Base-by-base conservation (phyloP, 768 basidiomycete genomes). In the Leccinum variicolor region DNA sequence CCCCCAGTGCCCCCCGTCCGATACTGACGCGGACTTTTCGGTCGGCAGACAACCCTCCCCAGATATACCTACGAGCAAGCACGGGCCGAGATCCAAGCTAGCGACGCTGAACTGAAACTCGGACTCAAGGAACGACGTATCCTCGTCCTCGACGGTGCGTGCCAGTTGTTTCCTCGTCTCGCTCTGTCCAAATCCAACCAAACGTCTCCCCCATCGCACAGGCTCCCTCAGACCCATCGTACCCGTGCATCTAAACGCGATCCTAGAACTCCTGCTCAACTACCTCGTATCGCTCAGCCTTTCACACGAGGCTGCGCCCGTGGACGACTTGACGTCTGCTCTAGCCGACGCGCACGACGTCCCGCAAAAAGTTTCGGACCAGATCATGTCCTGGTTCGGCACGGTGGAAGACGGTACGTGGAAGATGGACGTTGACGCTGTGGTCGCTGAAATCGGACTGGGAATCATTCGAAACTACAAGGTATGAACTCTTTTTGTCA, bases 371-470 rank as follows among this genome's bases (percentile, higher is more conserved):
- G 80, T 94, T 28, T 80, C 84, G 8, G 73, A 68, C 7, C 91
- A 93, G 67, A 79, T 94, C 26, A 83, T 97, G 77, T 68, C 74
- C 0, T 95, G 95, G 87, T 98, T 96, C 63, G 94, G 93, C 15
- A 74, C 77, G 4, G 70, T 87, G 4, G 64, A 72, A 15, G 76
- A 76, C 17, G 83, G 76, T 3, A 72, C 71, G 45, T 94, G 93
- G 92, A 78, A 68, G 43, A 83, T 90, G 80, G 79, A 94, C 55
- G 77, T 80, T 31, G 71, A 75, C 6, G 77, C 76, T 2, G 75
- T 91, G 15, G 80, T 94, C 7, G 82, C 77, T 59, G 87, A 95
- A 67, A 75, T 96, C 15, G 96, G 95, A 1, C 62, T 91, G 52
- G 87, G 87, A 0, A 76, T 95, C 25, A 72, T 98, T 54, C 76